Evolutionary conservation across 768 basidiomycete species (phyloP), one percentile per base, ranked within the genome.

Genomic region (Tremella yokohamensis): DNA sequence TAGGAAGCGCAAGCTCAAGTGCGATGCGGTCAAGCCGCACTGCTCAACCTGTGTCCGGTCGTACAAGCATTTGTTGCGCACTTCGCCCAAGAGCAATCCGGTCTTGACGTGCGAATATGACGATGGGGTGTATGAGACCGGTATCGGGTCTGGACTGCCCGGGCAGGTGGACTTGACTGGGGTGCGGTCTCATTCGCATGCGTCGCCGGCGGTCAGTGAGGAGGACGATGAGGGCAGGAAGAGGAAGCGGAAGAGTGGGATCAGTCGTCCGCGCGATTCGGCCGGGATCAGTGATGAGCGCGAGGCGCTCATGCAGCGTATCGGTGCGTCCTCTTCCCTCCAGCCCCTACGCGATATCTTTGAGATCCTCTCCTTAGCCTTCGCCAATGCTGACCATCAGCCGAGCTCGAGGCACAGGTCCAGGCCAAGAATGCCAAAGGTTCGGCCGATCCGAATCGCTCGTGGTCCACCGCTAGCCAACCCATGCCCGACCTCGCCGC

Each of bases 21-120:
- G 72, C 58, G 72, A 73, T 63, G 72, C 72, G 4, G 63, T 69
- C 45, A 40, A 62, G 53, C 72, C 72, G 13, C 66, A 73, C 40
- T 73, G 72, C 55, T 57, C 61, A 4, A 73, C 72, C 3, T 73
- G 72, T 49, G 63, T 68, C 13, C 44, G 69, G 51, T 73, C 72
- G 19, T 60, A 68, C 50, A 63, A 65, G 47, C 72, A 73, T 48
- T 47, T 70, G 1, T 18, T 66, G 24, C 50, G 69, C 8, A 70
- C 72, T 1, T 38, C 64, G 3, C 72, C 72, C 0, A 55, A 53
- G 26, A 63, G 60, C 15, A 66, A 73, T 22, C 69, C 66, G 2
- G 57, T 61, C 8, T 49, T 70, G 16, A 49, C 54, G 8, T 73
- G 72, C 47, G 66, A 70, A 25, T 73, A 73, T 51, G 72, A 73